A percentile compares a stretch with the other conserved stretches of the same genome.
These are phyloP conservation scores for Phytopythium boreale DNA, from an alignment of 352 stramenopile genomes.

Conservation along the genomic window DNA sequence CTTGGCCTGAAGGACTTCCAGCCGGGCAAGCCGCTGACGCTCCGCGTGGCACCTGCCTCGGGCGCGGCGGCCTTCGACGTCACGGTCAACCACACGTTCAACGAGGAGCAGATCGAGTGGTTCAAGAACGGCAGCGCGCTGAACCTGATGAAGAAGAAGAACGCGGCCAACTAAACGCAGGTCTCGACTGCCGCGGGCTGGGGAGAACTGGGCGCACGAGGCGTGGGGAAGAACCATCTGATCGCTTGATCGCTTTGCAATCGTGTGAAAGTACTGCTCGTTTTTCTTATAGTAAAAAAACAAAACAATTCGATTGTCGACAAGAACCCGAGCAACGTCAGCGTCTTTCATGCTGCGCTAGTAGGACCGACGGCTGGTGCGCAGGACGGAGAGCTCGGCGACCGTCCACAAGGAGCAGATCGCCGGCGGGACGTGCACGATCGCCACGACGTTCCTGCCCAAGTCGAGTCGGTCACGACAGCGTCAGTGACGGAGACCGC, in stretches of 20 bases:
- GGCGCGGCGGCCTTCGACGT: constrained; percentile 80
- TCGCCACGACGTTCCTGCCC: constrained; percentile 29
- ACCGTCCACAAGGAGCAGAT: constrained; percentile 29
- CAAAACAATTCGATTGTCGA: constrained; percentile 4
- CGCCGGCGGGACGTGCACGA: constrained; percentile 28
- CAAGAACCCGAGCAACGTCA: too few species aligned
- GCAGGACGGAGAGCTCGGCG: constrained; percentile 24
- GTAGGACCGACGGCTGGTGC: constrained; percentile 18
- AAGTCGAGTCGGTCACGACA: background rate
- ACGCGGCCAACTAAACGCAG: constrained; percentile 23
- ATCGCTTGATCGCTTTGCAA: constrained; percentile 3
- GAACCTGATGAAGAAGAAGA: constrained; percentile 94
- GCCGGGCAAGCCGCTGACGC: constrained; percentile 83
- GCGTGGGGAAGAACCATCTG: constrained; percentile 6
- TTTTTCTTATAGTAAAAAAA: constrained; percentile 33
- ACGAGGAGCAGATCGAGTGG: constrained; percentile 94
- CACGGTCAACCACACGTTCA: constrained; percentile 93
- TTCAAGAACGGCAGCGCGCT: constrained; percentile 93
- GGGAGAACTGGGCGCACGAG: background rate
- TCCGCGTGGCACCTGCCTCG: constrained; percentile 71
- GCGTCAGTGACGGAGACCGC: background rate
- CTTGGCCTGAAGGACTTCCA: constrained; percentile 81
- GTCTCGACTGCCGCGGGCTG: background rate
- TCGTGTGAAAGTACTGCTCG: constrained; percentile 39
- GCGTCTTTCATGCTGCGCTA: background rate